phyloP scores from a whole-genome alignment of 1,139 yeast species.

The Debaryomyces coudertii region DNA sequence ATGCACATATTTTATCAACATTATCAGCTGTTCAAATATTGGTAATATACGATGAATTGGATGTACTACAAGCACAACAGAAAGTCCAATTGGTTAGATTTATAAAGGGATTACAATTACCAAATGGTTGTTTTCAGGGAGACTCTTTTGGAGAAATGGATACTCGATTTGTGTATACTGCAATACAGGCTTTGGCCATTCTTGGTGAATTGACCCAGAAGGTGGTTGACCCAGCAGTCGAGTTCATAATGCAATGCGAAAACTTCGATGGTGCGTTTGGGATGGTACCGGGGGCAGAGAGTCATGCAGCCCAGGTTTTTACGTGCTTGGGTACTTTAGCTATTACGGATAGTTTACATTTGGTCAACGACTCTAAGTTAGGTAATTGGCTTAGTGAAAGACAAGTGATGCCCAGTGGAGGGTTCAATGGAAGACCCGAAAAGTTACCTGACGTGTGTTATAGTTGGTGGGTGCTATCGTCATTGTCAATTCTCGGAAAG shows the following conservation, averaged over 20 bases:
- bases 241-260: constrained; percentile 67
- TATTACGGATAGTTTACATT: constrained; percentile 61
- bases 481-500: constrained; percentile 67
- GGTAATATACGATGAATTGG: constrained; percentile 58
- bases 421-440: constrained; percentile 95
- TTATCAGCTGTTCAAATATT: constrained; percentile 84
- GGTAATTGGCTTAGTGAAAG: constrained; percentile 85
- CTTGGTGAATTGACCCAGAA: constrained; percentile 64
- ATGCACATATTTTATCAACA: constrained; percentile 86
- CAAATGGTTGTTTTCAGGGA: constrained; percentile 85
- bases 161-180: constrained; percentile 85
- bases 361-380: constrained; percentile 55
- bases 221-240: constrained; percentile 65
- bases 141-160: constrained; percentile 92
- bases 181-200: constrained; percentile 71
- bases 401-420: constrained; percentile 81
- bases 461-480: constrained; percentile 95
- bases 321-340: constrained; percentile 84
- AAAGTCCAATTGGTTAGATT: constrained; percentile 34
- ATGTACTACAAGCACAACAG: constrained; percentile 28
- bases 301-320: constrained; percentile 92
- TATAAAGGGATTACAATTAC: constrained; percentile 61
- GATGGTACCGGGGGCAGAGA: constrained; percentile 89
- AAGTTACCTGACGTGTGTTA: constrained; percentile 96
- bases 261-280: constrained; percentile 98